Percentiles rank a stretch among this genome's conserved stretches.
These are phyloP conservation scores for Pythium insidiosum DNA, from an alignment of 352 stramenopile species.

Conservation along the genomic window DNA sequence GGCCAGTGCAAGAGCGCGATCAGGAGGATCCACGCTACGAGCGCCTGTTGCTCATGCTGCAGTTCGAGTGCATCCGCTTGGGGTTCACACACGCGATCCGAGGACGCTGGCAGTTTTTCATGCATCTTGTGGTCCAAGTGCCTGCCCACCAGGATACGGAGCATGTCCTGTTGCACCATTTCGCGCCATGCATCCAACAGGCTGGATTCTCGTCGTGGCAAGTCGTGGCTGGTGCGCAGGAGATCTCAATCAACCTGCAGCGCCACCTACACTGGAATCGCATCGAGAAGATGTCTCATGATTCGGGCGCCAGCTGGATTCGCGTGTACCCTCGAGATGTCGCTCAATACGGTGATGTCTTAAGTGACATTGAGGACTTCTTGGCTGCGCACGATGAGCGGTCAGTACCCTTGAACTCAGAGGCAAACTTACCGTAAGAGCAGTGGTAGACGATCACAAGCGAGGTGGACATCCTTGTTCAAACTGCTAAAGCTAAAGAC, in stretches of 20 bases:
- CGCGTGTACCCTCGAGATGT: slow-evolving; percentile 80
- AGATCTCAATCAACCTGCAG: slow-evolving; percentile 84
- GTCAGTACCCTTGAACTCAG: slow-evolving; percentile 11
- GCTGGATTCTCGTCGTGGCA: slow-evolving; percentile 82
- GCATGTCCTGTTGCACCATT: slow-evolving; percentile 48
- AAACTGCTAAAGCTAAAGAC: too few relatives aligned
- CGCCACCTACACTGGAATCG: slow-evolving; percentile 85
- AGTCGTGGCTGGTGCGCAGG: slow-evolving; percentile 74
- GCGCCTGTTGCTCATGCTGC: slow-evolving; percentile 78
- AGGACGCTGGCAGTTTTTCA: slow-evolving; percentile 78
- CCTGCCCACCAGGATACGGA: slow-evolving; percentile 37
- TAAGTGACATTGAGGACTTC: slow-evolving; percentile 67
- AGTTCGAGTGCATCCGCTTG: slow-evolving; percentile 76
- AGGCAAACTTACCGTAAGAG: too few relatives aligned
- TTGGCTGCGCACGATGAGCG: slow-evolving; percentile 42
- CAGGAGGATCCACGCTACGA: slow-evolving; percentile 86
- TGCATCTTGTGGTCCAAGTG: slow-evolving; percentile 77
- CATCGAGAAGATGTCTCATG: slow-evolving; percentile 84
- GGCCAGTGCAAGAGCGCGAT: slow-evolving; percentile 79
- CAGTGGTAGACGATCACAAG: too few relatives aligned
- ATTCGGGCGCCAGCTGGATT: slow-evolving; percentile 80
- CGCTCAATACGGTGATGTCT: slow-evolving; percentile 64
- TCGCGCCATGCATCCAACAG: slow-evolving; percentile 74
- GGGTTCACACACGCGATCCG: slow-evolving; percentile 63
- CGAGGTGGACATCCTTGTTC: too few relatives aligned